phyloP scores from a whole-genome alignment of 2,329 filamentous ascomycete genomes.

The Paraphaeosphaeria sporulosa region DNA sequence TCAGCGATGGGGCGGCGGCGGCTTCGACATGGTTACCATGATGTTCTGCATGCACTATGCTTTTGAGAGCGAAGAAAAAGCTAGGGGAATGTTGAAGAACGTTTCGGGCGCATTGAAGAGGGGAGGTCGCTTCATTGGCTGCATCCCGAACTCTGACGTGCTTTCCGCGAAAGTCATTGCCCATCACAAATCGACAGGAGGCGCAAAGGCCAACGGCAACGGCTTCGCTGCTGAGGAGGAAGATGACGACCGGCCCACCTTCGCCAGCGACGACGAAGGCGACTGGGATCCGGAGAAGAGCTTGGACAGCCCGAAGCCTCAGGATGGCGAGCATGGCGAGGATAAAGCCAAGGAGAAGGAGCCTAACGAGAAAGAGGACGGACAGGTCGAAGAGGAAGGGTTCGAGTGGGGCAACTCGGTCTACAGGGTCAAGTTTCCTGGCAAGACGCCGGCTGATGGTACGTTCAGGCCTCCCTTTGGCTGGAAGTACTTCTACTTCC shows the following conservation, averaged over 20 bases:
- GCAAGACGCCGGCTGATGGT: constrained; percentile 82
- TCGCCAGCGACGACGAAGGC: constrained; percentile 50
- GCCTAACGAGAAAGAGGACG: constrained; percentile 39
- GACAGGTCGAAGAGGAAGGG: constrained; percentile 57
- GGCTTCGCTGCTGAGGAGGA: constrained; percentile 33
- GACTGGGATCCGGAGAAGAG: constrained; percentile 57
- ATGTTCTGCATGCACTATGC: constrained; percentile 99
- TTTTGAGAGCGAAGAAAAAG: constrained; percentile 90
- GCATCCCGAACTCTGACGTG: constrained; percentile 96
- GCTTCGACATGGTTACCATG: constrained; percentile 94
- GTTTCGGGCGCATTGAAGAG: constrained; percentile 91
- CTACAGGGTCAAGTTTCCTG: constrained; percentile 88
- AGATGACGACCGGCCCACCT: constrained; percentile 38
- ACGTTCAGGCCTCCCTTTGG: constrained; percentile 94
- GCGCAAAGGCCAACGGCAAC: constrained; percentile 47
- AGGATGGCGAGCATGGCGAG: constrained; percentile 47
- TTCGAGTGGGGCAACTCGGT: constrained; percentile 91
- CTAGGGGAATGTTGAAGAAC: constrained; percentile 90
- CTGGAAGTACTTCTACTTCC: constrained; percentile 97
- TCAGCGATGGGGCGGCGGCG: constrained; percentile 72
- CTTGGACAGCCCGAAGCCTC: constrained; percentile 46
- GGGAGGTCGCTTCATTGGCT: constrained; percentile 91
- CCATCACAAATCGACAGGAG: constrained; percentile 68
- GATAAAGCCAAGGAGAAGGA: constrained; percentile 53
- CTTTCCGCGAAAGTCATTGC: constrained; percentile 79